Conservation (phyloP, 805 yeast species). For the Suhomyces faveliae region DNA sequence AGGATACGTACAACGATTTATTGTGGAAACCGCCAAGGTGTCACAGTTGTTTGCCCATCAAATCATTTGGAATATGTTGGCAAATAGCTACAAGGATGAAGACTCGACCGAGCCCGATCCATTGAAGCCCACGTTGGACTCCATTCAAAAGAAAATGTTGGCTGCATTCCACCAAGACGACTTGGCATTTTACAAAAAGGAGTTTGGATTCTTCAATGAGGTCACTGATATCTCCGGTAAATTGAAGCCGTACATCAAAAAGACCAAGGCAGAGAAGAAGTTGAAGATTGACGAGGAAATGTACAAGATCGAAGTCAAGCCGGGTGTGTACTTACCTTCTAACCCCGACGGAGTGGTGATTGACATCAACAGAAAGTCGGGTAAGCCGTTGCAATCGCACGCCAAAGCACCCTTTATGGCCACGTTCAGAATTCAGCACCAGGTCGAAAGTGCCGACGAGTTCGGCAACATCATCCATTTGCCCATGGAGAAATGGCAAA, state of each 20-base stretch:
- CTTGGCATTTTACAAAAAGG: conserved; percentile 68
- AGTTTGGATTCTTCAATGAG: conserved; percentile 84
- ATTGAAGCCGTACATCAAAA: conserved; percentile 89
- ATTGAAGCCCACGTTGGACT: conserved; percentile 79
- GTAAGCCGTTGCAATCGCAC: conserved; percentile 93
- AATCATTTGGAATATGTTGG: conserved; percentile 96
- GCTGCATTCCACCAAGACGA: conserved; percentile 60
- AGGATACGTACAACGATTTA: conserved; percentile 86
- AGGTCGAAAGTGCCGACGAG: conserved; percentile 45
- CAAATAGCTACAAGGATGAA: conserved; percentile 88
- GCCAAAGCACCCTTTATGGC: conserved; percentile 99
- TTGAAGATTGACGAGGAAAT: conserved; percentile 95
- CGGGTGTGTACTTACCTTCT: conserved; percentile 90
- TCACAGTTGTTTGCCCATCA: conserved; percentile 94
- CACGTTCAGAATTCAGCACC: conserved; percentile 76
- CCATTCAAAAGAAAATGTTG: conserved; percentile 64
- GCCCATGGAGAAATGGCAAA: conserved; percentile 73
- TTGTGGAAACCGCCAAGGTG: conserved; percentile 87
- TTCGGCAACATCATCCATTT: conserved; percentile 28
- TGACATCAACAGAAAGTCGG: conserved; percentile 88
- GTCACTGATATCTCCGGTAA: conserved; percentile 94
- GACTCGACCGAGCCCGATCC: conserved; percentile 77
- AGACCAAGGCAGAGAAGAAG: conserved; percentile 94
- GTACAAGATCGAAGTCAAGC: conserved; percentile 67
- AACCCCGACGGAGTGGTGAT: conserved; percentile 94